A percentile compares a stretch with the other conserved stretches of the same genome.
Evolutionary conservation across 768 basidiomycete genomes (phyloP).

Genomic region (Xerocomellus chrysenteron): DNA sequence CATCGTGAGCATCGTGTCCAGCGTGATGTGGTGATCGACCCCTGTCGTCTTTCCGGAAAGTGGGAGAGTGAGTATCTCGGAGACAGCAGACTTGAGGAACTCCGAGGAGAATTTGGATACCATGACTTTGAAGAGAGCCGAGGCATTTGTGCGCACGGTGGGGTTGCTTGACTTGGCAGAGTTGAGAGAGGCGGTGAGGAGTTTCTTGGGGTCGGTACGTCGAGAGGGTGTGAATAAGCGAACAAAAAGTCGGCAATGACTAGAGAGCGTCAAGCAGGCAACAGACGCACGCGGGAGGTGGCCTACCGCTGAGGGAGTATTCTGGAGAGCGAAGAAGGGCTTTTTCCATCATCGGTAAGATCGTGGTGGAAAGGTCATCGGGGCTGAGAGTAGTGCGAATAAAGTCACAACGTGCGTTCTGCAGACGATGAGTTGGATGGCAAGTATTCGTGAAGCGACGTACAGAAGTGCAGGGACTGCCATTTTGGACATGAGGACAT

Average conservation of each 20-base stretch:
- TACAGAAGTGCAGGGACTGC: constrained; percentile 56
- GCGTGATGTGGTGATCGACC: constrained; percentile 76
- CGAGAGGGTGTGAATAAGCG: constrained; percentile 51
- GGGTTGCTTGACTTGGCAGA: constrained; percentile 75
- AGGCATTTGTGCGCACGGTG: constrained; percentile 53
- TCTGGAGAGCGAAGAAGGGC: constrained; percentile 82
- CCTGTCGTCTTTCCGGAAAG: constrained; percentile 84
- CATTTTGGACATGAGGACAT: constrained; percentile 67
- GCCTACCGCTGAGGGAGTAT: constrained; percentile 61
- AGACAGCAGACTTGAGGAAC: constrained; percentile 46
- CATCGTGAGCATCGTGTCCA: constrained; percentile 74
- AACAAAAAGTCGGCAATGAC: constrained; percentile 59
- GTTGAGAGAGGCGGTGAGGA: constrained; percentile 60
- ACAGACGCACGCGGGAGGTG: not conserved
- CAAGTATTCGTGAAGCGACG: constrained; percentile 17
- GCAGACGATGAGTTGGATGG: constrained; percentile 10
- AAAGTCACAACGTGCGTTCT: constrained; percentile 63
- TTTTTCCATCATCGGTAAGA: constrained; percentile 79
- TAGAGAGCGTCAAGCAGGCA: constrained; percentile 22
- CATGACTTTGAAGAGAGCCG: constrained; percentile 56
- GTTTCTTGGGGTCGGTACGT: constrained; percentile 47
- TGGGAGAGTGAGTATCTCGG: constrained; percentile 72
- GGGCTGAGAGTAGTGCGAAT: constrained; percentile 49
- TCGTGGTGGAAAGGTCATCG: constrained; percentile 48
- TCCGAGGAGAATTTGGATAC: constrained; percentile 34